Evolutionary conservation across 192 early-diverging fungal genomes (phyloP).

Genomic region (Allomyces arbusculus): DNA sequence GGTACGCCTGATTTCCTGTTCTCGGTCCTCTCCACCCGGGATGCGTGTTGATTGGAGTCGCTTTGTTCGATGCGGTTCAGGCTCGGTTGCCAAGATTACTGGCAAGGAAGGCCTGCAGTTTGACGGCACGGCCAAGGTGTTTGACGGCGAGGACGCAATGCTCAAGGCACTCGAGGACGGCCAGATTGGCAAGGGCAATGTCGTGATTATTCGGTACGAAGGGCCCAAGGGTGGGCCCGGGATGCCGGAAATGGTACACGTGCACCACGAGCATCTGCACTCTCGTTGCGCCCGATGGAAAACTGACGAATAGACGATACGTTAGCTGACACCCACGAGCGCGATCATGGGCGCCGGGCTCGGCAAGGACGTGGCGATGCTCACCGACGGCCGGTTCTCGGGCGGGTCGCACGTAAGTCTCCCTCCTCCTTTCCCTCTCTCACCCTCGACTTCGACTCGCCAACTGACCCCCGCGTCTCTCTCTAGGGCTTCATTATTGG

Average conservation of each 20-base stretch:
- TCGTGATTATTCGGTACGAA: conserved; percentile 85
- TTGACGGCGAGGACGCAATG: conserved; percentile 84
- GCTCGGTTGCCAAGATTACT: conserved; percentile 97
- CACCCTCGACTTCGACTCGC: not conserved
- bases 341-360: conserved; percentile 99
- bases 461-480: not conserved
- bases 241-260: conserved; percentile 92
- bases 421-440: not conserved
- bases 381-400: conserved; percentile 98
- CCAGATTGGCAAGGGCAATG: conserved; percentile 80
- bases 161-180: conserved; percentile 64
- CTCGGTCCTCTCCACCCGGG: not conserved
- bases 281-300: not conserved
- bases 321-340: conserved; percentile 62
- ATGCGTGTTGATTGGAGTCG: too few species aligned
- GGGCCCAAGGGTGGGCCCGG: conserved; percentile 96
- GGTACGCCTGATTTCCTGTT: conserved; percentile 6
- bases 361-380: conserved; percentile 86
- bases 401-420: conserved; percentile 73
- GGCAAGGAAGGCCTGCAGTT: conserved; percentile 94
- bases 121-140: conserved; percentile 71
- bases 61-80: not conserved
- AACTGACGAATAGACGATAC: not conserved
- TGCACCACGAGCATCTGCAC: not conserved
- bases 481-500: conserved; percentile 86